Conservation (phyloP, 2,329 filamentous ascomycete genomes). For the Alternaria atra region DNA sequence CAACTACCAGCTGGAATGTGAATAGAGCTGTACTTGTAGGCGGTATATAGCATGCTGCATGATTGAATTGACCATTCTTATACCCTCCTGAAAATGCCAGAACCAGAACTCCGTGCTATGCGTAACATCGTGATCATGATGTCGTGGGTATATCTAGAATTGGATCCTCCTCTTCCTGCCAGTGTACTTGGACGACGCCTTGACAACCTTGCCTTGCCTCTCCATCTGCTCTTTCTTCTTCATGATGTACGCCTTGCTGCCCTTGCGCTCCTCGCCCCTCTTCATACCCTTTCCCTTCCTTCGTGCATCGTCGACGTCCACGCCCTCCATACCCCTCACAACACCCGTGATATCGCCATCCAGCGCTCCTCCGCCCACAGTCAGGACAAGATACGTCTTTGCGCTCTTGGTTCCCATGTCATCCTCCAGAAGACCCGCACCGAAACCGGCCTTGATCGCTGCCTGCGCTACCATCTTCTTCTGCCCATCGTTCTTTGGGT, state of each 20-base stretch:
- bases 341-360: slow-evolving; percentile 84
- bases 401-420: slow-evolving; percentile 95
- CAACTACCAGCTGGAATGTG: slow-evolving; percentile 44
- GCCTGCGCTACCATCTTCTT: slow-evolving; percentile 90
- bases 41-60: slow-evolving; percentile 53
- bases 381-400: slow-evolving; percentile 95
- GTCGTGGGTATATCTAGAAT: slow-evolving; percentile 64
- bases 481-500: slow-evolving; percentile 94
- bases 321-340: slow-evolving; percentile 86
- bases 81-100: slow-evolving; percentile 29
- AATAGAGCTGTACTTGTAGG: slow-evolving; percentile 54
- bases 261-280: slow-evolving; percentile 73
- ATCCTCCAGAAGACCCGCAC: slow-evolving; percentile 92
- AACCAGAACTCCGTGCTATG: slow-evolving; percentile 49
- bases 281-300: slow-evolving; percentile 62
- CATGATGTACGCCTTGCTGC: slow-evolving; percentile 83
- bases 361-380: slow-evolving; percentile 76
- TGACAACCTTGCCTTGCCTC: slow-evolving; percentile 92
- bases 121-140: slow-evolving; percentile 39
- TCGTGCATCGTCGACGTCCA: slow-evolving; percentile 72
- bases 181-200: slow-evolving; percentile 90
- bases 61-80: slow-evolving; percentile 46
- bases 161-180: slow-evolving; percentile 83
- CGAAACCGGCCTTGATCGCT: slow-evolving; percentile 92
- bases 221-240: slow-evolving; percentile 94